Evolutionary conservation across 2,329 filamentous ascomycete species (phyloP), one percentile per base, ranked within the genome.

Genomic region (Fusarium sulawesiense): DNA sequence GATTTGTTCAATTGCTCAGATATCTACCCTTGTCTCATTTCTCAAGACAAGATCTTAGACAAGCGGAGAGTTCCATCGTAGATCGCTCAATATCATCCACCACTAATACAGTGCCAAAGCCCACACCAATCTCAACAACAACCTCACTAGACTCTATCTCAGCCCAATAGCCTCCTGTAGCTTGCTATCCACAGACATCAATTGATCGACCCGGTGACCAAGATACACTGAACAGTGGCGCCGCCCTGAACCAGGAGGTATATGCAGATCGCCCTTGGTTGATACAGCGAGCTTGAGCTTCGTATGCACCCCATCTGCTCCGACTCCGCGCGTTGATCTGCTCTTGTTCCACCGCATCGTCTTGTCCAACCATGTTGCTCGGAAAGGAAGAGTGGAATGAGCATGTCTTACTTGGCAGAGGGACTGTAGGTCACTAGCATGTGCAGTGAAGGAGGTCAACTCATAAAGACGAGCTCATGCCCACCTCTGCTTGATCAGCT

Each of bases 251-350:
- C 46, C 29, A 42, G 49, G 34, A 42, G 32, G 20, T 21, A 23
- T 16, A 53, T 53, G 49, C 34, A 53, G 50, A 45, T 44, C 47
- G 56, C 56, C 41, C 47, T 53, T 53, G 55, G n/a, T 56, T 29
- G 9, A 48, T 48, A 42, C n/a, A 25, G 18, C 30, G n/a, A 27
- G 47, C 46, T 32, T 49, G 27, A 49, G 47, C 30, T 25, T 50
- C 47, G 47, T 7, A 21, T 37, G 14, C 47, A 50, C 34, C 29
- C 34, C 30, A 37, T 56, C 56, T 46, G 48, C 45, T 51, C 62
- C 34, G 49, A 8, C 30, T 46, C 37, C 48, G 21, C 69, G 66
- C 54, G 65, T 50, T 71, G 70, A 73, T 73, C 71, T n/a, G 51
- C 44, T 65, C 61, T 60, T 59, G 55, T 67, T 68, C 60, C 66